Percentiles rank a stretch among this genome's conserved stretches.
phyloP scores from a whole-genome alignment of 139 green algal genomes.

The Gonium pectorale region DNA sequence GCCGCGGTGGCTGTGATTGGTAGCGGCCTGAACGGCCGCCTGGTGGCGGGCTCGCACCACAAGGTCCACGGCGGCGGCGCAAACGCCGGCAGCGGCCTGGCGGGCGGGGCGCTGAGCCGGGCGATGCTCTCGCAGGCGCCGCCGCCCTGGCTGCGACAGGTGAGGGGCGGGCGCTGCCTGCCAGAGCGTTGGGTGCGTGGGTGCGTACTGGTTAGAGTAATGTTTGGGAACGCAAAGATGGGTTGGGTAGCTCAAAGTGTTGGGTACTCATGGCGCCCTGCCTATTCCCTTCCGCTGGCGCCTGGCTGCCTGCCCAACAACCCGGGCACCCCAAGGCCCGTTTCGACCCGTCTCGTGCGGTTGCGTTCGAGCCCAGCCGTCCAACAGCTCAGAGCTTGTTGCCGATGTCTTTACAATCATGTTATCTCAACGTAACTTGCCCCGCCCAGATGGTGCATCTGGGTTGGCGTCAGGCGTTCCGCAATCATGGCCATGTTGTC shows the following conservation, averaged over 20 bases:
- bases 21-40: background rate
- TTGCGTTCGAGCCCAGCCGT: too few relatives aligned
- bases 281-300: too few relatives aligned
- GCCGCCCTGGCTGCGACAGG: slow-evolving; percentile 30
- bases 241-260: background rate
- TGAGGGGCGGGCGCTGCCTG: background rate
- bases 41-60: too few relatives aligned
- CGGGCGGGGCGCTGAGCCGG: background rate
- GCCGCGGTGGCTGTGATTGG: too few relatives aligned
- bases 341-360: too few relatives aligned
- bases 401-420: background rate
- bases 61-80: too few relatives aligned
- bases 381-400: too few relatives aligned
- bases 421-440: background rate
- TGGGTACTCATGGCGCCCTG: too few relatives aligned
- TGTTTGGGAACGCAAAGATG: background rate
- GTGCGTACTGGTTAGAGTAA: background rate
- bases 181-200: background rate
- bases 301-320: too few relatives aligned
- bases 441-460: background rate
- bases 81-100: background rate
- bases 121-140: background rate
- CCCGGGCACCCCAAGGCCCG: too few relatives aligned
- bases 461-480: background rate
- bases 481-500: background rate